Evolutionary conservation across 495 filamentous ascomycete genomes (phyloP).

Genomic region (Neurospora sp.): DNA sequence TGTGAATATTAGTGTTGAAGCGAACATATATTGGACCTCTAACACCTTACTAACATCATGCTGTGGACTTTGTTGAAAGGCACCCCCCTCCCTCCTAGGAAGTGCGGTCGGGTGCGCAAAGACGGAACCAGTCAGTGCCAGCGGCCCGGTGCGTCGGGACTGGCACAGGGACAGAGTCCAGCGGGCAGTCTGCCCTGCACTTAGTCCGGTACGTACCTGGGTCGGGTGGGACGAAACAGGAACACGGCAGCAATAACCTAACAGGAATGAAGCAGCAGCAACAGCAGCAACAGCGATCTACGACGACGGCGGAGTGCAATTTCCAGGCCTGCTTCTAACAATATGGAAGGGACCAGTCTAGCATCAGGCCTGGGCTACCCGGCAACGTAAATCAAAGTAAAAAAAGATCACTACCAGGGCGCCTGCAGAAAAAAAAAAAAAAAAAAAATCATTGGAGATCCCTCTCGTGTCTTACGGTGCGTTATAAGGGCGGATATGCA

Average conservation of each 20-base stretch:
- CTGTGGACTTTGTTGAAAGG: too few relatives aligned
- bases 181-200: not conserved
- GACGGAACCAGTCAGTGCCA: not conserved
- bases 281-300: constrained; percentile 18
- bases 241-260: not conserved
- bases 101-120: not conserved
- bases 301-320: constrained; percentile 23
- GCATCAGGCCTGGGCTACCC: not conserved
- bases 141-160: not conserved
- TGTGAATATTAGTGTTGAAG: too few relatives aligned
- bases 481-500: not conserved
- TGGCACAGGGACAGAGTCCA: not conserved
- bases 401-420: not conserved
- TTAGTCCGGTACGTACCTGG: not conserved
- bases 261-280: not conserved
- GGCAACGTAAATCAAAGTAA: not conserved
- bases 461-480: not conserved
- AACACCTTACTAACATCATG: too few relatives aligned
- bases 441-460: not conserved
- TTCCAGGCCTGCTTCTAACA: constrained; percentile 13
- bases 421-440: not conserved
- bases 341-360: not conserved
- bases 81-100: too few relatives aligned
- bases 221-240: constrained; percentile 2
- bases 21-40: too few relatives aligned